phyloP scores from a whole-genome alignment of 1,284 basidiomycete genomes.

The Ustilago bromivora region DNA sequence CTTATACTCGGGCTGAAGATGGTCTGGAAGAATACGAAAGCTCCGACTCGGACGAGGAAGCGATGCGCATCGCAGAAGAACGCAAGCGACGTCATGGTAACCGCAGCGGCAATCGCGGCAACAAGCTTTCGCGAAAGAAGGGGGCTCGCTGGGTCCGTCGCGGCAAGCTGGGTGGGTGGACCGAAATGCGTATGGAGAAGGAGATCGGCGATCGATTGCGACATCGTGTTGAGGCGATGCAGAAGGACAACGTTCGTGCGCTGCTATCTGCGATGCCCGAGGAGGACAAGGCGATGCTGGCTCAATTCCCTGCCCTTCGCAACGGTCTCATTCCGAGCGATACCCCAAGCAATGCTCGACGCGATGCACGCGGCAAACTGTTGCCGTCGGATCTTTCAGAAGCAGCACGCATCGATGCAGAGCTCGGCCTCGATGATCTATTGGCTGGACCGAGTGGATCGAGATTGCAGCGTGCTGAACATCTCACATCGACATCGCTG shows the following conservation, averaged over 20 bases:
- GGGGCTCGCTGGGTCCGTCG: conserved; percentile 64
- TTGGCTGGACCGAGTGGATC: conserved; percentile 14
- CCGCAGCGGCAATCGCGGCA: conserved; percentile 63
- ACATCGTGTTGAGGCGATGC: conserved; percentile 53
- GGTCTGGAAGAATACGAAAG: conserved; percentile 19
- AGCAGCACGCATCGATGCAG: conserved; percentile 49
- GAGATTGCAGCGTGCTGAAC: conserved; percentile 29
- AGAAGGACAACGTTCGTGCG: conserved; percentile 60
- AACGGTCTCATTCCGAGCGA: conserved; percentile 34
- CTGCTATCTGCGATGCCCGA: conserved; percentile 50
- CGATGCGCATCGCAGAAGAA: conserved; percentile 41
- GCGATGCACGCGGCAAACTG: conserved; percentile 32
- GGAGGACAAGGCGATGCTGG: conserved; percentile 47
- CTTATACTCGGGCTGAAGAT: conserved; percentile 15
- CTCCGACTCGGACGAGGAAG: conserved; percentile 56
- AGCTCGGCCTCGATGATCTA: conserved; percentile 42
- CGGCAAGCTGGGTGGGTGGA: conserved; percentile 65
- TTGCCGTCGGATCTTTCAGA: conserved; percentile 47
- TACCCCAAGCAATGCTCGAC: conserved; percentile 23
- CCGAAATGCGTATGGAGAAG: conserved; percentile 63
- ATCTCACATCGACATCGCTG: conserved; percentile 59
- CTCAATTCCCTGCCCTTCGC: conserved; percentile 38
- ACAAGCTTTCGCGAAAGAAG: conserved; percentile 61
- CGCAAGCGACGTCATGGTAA: conserved; percentile 45
- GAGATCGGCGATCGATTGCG: conserved; percentile 57